Evolutionary conservation across 192 early-diverging fungal species (phyloP).

Genomic region (Gonapodya prolifera): DNA sequence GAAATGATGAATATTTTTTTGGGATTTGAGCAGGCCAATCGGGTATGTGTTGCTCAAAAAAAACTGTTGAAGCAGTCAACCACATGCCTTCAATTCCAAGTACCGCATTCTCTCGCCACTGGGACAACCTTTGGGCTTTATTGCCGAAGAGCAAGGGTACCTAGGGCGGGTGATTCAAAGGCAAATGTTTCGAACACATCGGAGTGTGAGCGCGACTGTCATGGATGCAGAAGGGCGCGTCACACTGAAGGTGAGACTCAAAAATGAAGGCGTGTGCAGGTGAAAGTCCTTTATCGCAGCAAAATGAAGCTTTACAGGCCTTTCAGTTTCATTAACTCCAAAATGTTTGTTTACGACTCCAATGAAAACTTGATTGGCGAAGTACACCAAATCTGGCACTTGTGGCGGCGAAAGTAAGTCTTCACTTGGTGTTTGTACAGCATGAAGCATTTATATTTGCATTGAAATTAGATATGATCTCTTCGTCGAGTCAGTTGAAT

Average conservation of each 20-base stretch:
- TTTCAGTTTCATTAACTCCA: slow-evolving; percentile 66
- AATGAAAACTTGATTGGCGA: slow-evolving; percentile 58
- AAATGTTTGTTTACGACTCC: slow-evolving; percentile 48
- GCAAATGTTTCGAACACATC: slow-evolving; percentile 60
- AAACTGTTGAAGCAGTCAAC: background rate
- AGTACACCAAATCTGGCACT: slow-evolving; percentile 78
- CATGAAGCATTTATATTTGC: too few species aligned
- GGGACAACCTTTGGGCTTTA: slow-evolving; percentile 41
- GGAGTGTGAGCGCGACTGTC: slow-evolving; percentile 61
- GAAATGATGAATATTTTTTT: background rate
- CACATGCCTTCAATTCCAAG: background rate
- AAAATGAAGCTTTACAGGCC: slow-evolving; percentile 28
- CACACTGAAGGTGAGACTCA: slow-evolving; percentile 41
- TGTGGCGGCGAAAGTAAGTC: slow-evolving; percentile 61
- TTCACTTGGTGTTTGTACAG: too few species aligned
- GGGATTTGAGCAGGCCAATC: slow-evolving; percentile 3
- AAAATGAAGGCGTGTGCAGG: slow-evolving; percentile 9
- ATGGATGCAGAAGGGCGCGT: slow-evolving; percentile 57
- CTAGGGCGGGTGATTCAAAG: slow-evolving; percentile 47
- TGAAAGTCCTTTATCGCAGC: background rate
- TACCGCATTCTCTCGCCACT: background rate
- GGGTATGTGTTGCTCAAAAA: background rate
- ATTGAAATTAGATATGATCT: too few species aligned
- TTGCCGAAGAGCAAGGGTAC: slow-evolving; percentile 61
- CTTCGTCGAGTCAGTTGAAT: slow-evolving; percentile 35